These are phyloP conservation scores for Malus hybrid DNA, from an alignment of 331 rosid genomes.

Conservation along the genomic window DNA sequence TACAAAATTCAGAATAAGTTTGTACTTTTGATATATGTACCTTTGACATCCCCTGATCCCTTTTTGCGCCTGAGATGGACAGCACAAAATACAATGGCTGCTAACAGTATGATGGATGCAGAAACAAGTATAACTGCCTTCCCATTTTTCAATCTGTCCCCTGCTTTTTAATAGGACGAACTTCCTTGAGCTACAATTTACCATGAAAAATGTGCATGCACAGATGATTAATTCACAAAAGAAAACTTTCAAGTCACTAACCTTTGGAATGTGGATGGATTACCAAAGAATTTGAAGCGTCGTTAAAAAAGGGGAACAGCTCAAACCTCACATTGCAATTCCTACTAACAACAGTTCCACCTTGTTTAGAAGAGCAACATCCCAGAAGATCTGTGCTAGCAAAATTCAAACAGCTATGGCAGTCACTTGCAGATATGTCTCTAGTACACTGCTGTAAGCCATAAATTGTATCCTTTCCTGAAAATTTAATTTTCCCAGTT, in stretches of 20 bases:
- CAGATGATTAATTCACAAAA: background rate
- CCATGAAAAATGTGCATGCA: too few species aligned
- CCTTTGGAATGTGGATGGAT: conserved; percentile 3
- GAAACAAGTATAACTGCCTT: conserved; percentile 8
- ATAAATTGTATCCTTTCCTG: conserved; percentile 24
- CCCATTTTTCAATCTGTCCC: conserved; percentile 33
- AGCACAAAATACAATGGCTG: conserved; percentile 12
- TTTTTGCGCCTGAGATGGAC: background rate
- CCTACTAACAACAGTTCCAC: conserved; percentile 33
- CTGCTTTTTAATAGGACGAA: background rate
- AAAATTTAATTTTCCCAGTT: conserved; percentile 4
- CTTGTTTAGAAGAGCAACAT: conserved; percentile 37
- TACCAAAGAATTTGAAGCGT: background rate
- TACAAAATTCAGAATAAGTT: too few species aligned
- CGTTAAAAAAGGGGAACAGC: background rate
- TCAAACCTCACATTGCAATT: conserved; percentile 44
- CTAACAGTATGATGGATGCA: conserved; percentile 7
- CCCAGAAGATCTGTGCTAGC: conserved; percentile 30
- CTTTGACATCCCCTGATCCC: conserved; percentile 17
- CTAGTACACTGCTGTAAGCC: conserved; percentile 54
- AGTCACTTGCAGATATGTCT: conserved; percentile 24
- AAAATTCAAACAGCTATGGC: conserved; percentile 26
- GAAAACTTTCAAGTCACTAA: background rate
- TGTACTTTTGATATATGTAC: background rate
- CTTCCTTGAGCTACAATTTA: too few species aligned